Conservation (phyloP, 495 filamentous ascomycete species). For the Astrocystis sublimbata region DNA sequence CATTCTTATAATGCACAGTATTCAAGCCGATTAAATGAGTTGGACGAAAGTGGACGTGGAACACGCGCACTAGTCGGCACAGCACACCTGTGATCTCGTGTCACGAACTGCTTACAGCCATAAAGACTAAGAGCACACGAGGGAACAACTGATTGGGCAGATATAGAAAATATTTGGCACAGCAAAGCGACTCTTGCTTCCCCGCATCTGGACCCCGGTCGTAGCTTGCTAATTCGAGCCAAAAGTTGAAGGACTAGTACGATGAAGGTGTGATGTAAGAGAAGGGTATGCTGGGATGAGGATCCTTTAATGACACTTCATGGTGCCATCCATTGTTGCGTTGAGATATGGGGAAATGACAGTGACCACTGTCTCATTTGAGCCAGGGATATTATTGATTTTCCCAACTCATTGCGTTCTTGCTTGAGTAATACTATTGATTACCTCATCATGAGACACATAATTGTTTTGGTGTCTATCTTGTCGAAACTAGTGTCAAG, state of each 20-base stretch:
- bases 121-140: not conserved
- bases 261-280: not conserved
- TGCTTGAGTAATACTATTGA: no score
- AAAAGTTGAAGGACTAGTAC: not conserved
- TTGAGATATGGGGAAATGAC: not conserved
- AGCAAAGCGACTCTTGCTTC: conserved; percentile 5
- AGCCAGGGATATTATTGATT: no score
- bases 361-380: no score
- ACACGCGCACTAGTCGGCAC: not conserved
- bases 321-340: not conserved
- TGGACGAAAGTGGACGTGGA: not conserved
- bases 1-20: not conserved
- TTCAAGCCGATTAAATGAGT: not conserved
- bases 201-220: conserved; percentile 8
- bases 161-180: conserved; percentile 1
- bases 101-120: not conserved
- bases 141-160: not conserved
- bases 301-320: not conserved
- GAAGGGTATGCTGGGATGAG: not conserved
- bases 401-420: no score
- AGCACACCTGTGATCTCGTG: not conserved
- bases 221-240: not conserved
- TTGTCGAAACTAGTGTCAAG: no score
- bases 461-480: no score
- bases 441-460: no score